phyloP scores from a whole-genome alignment of 805 yeast species.

The Yarrowia hollandica region DNA sequence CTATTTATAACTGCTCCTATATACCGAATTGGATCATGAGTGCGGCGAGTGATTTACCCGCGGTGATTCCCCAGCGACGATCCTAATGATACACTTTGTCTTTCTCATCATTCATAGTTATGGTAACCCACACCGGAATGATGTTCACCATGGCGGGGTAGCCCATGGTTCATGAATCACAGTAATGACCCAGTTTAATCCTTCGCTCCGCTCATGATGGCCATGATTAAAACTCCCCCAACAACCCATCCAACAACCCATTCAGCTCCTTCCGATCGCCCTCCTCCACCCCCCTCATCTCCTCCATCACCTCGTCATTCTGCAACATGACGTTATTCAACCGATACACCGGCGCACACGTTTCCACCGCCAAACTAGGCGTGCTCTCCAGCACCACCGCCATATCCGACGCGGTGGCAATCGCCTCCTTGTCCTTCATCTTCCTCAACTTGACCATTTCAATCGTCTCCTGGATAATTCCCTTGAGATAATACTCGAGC shows the following conservation, averaged over 20 bases:
- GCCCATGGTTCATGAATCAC: no score
- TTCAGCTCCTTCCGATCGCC: neutral
- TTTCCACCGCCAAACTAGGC: constrained; percentile 43
- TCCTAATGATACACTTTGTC: no score
- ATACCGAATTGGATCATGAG: no score
- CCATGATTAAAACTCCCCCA: constrained; percentile 11
- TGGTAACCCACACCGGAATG: no score
- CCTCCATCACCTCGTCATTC: constrained; percentile 41
- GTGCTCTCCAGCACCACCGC: constrained; percentile 39
- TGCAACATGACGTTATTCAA: constrained; percentile 40
- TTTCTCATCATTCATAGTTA: no score
- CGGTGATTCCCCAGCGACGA: no score
- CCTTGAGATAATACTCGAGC: constrained; percentile 74
- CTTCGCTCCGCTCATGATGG: no score
- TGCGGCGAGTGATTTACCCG: no score
- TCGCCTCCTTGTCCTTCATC: constrained; percentile 43
- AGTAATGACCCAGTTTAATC: no score
- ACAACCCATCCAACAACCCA: constrained; percentile 1
- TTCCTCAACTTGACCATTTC: constrained; percentile 68
- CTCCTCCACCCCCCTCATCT: neutral
- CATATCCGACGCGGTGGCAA: constrained; percentile 42
- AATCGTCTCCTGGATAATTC: constrained; percentile 69
- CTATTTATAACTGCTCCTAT: no score
- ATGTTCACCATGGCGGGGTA: no score
- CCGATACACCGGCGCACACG: constrained; percentile 41